phyloP scores from a whole-genome alignment of 2,329 filamentous ascomycete species.

The Trichoderma sp. region DNA sequence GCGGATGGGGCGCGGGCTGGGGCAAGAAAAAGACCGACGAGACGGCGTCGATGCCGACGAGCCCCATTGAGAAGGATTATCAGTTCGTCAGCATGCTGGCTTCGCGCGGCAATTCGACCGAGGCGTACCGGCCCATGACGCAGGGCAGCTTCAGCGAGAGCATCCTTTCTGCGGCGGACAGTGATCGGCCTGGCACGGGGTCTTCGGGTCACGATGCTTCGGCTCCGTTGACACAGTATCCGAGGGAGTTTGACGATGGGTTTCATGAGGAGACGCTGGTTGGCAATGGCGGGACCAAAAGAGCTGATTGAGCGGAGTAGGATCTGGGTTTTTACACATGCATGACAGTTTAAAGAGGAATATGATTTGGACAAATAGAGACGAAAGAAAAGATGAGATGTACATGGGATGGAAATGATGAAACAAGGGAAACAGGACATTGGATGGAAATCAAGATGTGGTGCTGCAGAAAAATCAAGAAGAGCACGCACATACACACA shows the following conservation, averaged over 20 bases:
- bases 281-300: slow-evolving; percentile 7
- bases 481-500: not conserved
- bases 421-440: not conserved
- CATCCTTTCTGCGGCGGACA: slow-evolving; percentile 43
- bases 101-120: slow-evolving; percentile 33
- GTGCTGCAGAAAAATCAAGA: not conserved
- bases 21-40: slow-evolving; percentile 38
- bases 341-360: not conserved
- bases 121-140: slow-evolving; percentile 37
- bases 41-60: slow-evolving; percentile 36
- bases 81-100: slow-evolving; percentile 38
- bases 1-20: slow-evolving; percentile 47
- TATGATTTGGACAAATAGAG: not conserved
- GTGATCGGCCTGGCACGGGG: slow-evolving; percentile 31
- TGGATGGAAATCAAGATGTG: not conserved
- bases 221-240: slow-evolving; percentile 8
- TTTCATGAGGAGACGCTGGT: slow-evolving; percentile 17
- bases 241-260: slow-evolving; percentile 15
- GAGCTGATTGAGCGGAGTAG: not conserved
- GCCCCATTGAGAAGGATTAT: slow-evolving; percentile 42
- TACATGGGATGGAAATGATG: not conserved
- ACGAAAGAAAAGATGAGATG: not conserved
- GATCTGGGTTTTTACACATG: not conserved
- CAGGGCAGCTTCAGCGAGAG: slow-evolving; percentile 49
- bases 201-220: slow-evolving; percentile 14